These are phyloP conservation scores for Lasiodiplodia sp. DNA, from an alignment of 2,329 filamentous ascomycete species.

Conservation along the genomic window DNA sequence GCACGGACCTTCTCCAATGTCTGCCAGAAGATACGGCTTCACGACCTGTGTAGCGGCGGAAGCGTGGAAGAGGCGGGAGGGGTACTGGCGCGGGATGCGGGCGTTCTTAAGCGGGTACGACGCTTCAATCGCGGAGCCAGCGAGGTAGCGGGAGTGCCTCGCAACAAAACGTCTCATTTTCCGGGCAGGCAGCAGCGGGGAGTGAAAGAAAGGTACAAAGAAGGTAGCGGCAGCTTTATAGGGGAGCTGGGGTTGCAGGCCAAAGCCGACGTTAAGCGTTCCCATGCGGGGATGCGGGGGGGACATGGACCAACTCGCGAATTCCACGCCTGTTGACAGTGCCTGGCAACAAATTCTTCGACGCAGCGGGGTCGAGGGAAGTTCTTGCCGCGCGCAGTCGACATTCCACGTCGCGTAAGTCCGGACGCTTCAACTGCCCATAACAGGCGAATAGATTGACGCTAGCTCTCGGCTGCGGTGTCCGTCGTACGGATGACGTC, in stretches of 20 bases:
- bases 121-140: not conserved
- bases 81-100: conserved; percentile 19
- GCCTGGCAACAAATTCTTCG: too few relatives aligned
- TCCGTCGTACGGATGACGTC: not conserved
- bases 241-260: conserved; percentile 1
- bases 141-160: conserved; percentile 7
- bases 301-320: too few relatives aligned
- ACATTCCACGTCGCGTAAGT: too few relatives aligned
- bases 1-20: conserved; percentile 80
- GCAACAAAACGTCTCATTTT: conserved; percentile 25
- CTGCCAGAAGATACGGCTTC: conserved; percentile 82
- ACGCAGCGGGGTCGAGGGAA: too few relatives aligned
- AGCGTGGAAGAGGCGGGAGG: conserved; percentile 38
- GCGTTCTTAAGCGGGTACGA: conserved; percentile 18
- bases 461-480: too few relatives aligned
- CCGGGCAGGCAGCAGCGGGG: not conserved
- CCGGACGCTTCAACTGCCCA: too few relatives aligned
- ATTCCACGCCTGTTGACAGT: too few relatives aligned
- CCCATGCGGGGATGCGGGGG: too few relatives aligned
- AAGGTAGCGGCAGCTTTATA: conserved; percentile 9
- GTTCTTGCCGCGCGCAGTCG: too few relatives aligned
- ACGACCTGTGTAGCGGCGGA: conserved; percentile 56
- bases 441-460: too few relatives aligned
- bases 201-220: conserved; percentile 17
- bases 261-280: conserved; percentile 30